Conservation (phyloP, 2,329 filamentous ascomycete species). For the Paecilomyces fulvus region DNA sequence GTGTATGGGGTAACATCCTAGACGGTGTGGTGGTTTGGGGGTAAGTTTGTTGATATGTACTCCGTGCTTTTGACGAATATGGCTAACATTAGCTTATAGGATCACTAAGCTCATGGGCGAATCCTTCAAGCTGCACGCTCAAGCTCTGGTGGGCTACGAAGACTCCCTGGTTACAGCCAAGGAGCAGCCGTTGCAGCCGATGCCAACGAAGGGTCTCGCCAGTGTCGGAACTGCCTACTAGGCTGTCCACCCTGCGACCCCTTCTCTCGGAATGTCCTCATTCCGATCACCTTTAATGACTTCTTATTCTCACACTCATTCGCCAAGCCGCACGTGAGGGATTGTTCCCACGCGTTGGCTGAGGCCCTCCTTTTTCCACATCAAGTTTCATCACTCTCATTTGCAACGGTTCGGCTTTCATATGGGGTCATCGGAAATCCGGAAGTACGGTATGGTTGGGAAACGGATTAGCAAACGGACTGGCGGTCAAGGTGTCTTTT, state of each 20-base stretch:
- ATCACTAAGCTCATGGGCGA: slow-evolving; percentile 83
- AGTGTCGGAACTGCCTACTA: slow-evolving; percentile 36
- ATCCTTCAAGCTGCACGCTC: slow-evolving; percentile 92
- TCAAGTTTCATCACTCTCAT: slow-evolving; percentile 18
- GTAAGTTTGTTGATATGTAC: slow-evolving; percentile 52
- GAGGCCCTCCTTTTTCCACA: slow-evolving; percentile 7
- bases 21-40: slow-evolving; percentile 99
- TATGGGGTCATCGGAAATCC: slow-evolving; percentile 31
- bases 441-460: slow-evolving; percentile 22
- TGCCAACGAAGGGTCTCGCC: slow-evolving; percentile 35
- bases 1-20: slow-evolving; percentile 95
- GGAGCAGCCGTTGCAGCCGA: slow-evolving; percentile 35
- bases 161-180: slow-evolving; percentile 45
- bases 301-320: slow-evolving; percentile 8
- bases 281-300: not conserved
- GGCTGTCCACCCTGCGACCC: slow-evolving; percentile 4
- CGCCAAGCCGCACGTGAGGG: not conserved
- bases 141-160: slow-evolving; percentile 89
- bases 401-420: slow-evolving; percentile 27
- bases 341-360: not conserved
- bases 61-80: slow-evolving; percentile 3
- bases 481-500: slow-evolving; percentile 27
- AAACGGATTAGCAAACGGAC: slow-evolving; percentile 26
- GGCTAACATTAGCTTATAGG: slow-evolving; percentile 38
- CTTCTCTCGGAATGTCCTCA: not conserved